Base-by-base conservation (phyloP, 495 filamentous ascomycete genomes). In the Podospora comata region DNA sequence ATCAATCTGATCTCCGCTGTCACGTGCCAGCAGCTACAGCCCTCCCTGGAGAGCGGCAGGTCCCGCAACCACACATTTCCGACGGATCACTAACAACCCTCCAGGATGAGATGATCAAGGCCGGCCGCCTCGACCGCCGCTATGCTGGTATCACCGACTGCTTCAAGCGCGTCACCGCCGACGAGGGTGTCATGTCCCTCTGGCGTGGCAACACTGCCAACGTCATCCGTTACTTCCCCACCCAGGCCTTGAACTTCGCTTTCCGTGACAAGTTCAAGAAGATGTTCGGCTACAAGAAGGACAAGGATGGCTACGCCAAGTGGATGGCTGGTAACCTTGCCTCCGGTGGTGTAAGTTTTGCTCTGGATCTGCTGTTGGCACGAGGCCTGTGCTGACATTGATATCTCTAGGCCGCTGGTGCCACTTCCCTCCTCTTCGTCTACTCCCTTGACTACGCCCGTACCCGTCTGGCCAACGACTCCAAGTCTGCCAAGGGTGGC, bases 231-330 rank as follows among this genome's bases (percentile, higher is more conserved):
- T 99, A 99, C 88, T 99, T 99, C 92, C 95, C 95, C 72, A 99
- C 95, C 79, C 95, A 99, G 89, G 95, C 95, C 72, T 85, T 99
- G 79, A 99, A 99, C 92, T 99, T 99, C 81, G 95, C 95, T 78
- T 99, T 99, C 95, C 96, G 96, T 85, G 95, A 99, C 82, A 97
- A 94, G 88, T 99, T 97, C 92, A 99, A 99, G 92, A 85, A 89
- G 74, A 97, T 98, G 94, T 99, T 99, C 90, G 90, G 92, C 80
- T 99, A 91, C 91, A 99, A 97, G 93, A 98, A 98, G 90, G 95
- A 99, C 65, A 89, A 90, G 83, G 95, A 99, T 85, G 95, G 95
- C 75, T 99, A 99, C 83, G 82, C 82, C 78, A 97, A 95, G 92
- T 98, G 95, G 95, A 99, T 99, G 95, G 89, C 89, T 77, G 95